phyloP scores from a whole-genome alignment of 2,329 filamentous ascomycete species.

The Metarhizium album region DNA sequence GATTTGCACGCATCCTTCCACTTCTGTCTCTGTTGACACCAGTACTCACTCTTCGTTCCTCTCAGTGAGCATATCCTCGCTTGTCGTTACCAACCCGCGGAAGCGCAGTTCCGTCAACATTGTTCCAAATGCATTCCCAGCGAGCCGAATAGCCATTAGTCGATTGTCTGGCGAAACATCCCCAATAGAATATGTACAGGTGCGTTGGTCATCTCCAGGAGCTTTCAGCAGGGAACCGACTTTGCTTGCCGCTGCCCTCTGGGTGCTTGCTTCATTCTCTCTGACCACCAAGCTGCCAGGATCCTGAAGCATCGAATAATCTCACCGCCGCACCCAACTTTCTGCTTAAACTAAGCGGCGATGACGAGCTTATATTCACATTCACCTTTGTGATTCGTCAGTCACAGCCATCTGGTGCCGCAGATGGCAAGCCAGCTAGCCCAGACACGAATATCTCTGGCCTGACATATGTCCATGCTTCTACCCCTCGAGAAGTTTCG shows the following conservation, averaged over 20 bases:
- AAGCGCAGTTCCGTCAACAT: conserved; percentile 69
- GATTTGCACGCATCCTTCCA: conserved; percentile 8
- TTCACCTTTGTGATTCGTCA: conserved; percentile 79
- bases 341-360: conserved; percentile 75
- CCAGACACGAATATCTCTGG: conserved; percentile 74
- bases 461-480: conserved; percentile 85
- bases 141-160: conserved; percentile 62
- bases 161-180: conserved; percentile 62
- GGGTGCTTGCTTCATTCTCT: conserved; percentile 1
- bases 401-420: conserved; percentile 31
- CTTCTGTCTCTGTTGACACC: conserved; percentile 7
- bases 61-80: conserved; percentile 75
- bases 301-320: conserved; percentile 53
- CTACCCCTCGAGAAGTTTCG: conserved; percentile 77
- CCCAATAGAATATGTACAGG: conserved; percentile 86
- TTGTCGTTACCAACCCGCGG: conserved; percentile 70
- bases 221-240: neutral
- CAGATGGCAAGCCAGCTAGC: conserved; percentile 34
- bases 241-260: neutral
- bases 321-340: conserved; percentile 52
- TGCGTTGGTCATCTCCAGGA: conserved; percentile 29
- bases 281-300: conserved; percentile 38
- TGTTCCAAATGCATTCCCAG: conserved; percentile 78
- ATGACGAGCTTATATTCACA: conserved; percentile 85
- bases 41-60: conserved; percentile 2